Conservation (phyloP, 176 grass and related monocot genomes). For the Melocanna baccifera region DNA sequence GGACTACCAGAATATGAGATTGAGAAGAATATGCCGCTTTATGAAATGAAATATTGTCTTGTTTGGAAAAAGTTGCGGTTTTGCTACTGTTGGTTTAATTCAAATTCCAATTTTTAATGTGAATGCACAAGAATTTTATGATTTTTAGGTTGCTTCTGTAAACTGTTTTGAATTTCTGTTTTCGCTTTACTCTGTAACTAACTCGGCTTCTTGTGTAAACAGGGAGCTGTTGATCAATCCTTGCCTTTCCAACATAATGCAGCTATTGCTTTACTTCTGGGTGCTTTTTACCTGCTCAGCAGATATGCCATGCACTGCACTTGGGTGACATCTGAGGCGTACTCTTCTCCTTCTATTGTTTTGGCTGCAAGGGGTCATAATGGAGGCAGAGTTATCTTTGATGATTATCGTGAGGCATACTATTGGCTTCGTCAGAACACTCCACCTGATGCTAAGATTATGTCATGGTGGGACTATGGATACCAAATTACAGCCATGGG, state of each 20-base stretch:
- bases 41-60: not conserved
- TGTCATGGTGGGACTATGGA: slow-evolving; percentile 99
- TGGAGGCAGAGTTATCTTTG: slow-evolving; percentile 92
- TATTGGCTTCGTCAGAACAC: slow-evolving; percentile 99
- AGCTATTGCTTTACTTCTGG: slow-evolving; percentile 75
- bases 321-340: slow-evolving; percentile 98
- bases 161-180: not conserved
- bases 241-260: slow-evolving; percentile 85
- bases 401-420: slow-evolving; percentile 98
- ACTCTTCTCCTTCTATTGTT: slow-evolving; percentile 98
- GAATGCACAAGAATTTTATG: not conserved
- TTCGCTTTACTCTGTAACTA: not conserved
- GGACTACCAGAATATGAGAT: not conserved
- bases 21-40: not conserved
- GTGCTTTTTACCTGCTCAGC: slow-evolving; percentile 89
- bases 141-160: not conserved
- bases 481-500: slow-evolving; percentile 99
- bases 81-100: not conserved
- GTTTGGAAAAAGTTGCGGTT: not conserved
- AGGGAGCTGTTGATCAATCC: slow-evolving; percentile 78
- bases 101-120: not conserved
- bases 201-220: slow-evolving; percentile 34
- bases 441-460: slow-evolving; percentile 90
- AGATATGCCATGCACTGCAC: slow-evolving; percentile 96
- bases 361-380: slow-evolving; percentile 77